These are phyloP conservation scores for Phytophthora cactorum DNA, from an alignment of 352 stramenopile genomes.

Conservation along the genomic window DNA sequence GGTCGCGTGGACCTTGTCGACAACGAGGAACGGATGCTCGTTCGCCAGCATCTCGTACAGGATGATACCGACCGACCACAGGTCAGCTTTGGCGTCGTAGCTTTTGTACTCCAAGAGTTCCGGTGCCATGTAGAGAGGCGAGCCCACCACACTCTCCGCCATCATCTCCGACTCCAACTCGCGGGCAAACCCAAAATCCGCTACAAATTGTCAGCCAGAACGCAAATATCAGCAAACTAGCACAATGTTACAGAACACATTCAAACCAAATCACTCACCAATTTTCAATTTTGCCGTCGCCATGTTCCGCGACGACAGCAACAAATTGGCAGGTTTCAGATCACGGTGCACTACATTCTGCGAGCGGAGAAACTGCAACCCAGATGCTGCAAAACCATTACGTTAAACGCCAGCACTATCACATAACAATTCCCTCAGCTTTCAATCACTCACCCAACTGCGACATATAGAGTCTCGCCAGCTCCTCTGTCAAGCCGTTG, in stretches of 20 bases:
- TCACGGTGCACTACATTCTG: constrained; percentile 83
- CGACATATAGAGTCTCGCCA: constrained; percentile 81
- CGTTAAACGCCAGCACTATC: neutral
- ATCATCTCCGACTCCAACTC: constrained; percentile 75
- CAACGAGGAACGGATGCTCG: constrained; percentile 78
- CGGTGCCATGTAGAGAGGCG: constrained; percentile 81
- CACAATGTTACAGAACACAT: neutral
- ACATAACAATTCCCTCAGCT: neutral
- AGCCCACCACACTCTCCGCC: constrained; percentile 82
- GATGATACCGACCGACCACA: constrained; percentile 86
- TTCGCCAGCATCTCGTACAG: constrained; percentile 88
- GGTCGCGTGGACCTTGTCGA: constrained; percentile 76
- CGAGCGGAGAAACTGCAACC: constrained; percentile 75
- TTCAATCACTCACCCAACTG: constrained; percentile 57
- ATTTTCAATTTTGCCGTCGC: constrained; percentile 81
- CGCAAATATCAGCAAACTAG: constrained; percentile 35
- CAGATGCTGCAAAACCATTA: constrained; percentile 46
- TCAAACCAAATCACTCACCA: constrained; percentile 32
- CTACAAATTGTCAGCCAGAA: constrained; percentile 27
- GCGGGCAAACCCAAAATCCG: constrained; percentile 79
- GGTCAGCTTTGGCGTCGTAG: constrained; percentile 83
- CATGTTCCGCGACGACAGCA: constrained; percentile 74
- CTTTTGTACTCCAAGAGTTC: constrained; percentile 87
- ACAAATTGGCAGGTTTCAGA: constrained; percentile 77
- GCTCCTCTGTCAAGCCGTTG: constrained; percentile 62